These are phyloP conservation scores for Chalaropsis ovoidea DNA, from an alignment of 2,329 filamentous ascomycete species.

Conservation along the genomic window DNA sequence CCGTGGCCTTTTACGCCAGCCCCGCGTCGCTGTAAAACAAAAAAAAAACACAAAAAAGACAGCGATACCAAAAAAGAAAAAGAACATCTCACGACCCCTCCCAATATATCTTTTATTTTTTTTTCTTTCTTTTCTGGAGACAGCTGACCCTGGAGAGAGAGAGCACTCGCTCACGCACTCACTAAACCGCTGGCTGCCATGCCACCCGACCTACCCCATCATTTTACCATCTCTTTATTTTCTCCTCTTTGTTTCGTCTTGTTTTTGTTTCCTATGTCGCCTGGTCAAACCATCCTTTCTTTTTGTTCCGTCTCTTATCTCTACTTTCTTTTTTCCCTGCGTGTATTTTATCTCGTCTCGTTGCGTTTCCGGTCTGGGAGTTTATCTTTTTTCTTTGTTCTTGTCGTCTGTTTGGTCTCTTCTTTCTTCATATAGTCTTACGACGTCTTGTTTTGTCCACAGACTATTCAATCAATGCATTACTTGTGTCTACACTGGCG, in stretches of 20 bases:
- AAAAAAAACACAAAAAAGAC: background rate
- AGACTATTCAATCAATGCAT: too few species aligned
- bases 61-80: background rate
- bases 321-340: background rate
- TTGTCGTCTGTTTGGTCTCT: background rate
- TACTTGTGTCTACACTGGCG: too few species aligned
- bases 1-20: constrained; percentile 49
- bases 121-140: too few species aligned
- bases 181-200: background rate
- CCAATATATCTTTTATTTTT: too few species aligned
- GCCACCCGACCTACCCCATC: too few species aligned
- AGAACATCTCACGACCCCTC: background rate
- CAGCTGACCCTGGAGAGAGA: background rate
- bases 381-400: background rate
- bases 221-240: background rate
- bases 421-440: background rate
- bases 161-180: background rate
- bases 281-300: background rate
- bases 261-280: background rate
- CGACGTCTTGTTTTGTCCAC: too few species aligned
- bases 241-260: background rate
- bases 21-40: constrained; percentile 31
- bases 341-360: background rate
- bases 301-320: background rate
- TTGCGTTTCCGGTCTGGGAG: background rate